Conservation (phyloP, 2,329 filamentous ascomycete genomes). For the Ramularia endophylla region DNA sequence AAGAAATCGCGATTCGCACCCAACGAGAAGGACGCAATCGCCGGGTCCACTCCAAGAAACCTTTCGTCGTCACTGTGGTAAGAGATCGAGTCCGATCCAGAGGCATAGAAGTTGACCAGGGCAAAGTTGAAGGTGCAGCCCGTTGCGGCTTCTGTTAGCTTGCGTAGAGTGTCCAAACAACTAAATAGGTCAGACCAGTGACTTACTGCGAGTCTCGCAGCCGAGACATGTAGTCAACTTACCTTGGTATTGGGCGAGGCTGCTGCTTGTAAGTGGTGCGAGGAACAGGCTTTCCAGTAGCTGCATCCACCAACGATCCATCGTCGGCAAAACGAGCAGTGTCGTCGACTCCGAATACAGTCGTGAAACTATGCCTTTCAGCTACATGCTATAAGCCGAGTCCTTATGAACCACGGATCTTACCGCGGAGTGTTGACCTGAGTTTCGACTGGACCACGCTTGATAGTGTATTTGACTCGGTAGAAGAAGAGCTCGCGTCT, state of each 20-base stretch:
- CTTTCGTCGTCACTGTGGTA: conserved; percentile 77
- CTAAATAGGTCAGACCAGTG: too few species aligned
- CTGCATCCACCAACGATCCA: conserved; percentile 37
- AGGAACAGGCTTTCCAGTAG: conserved; percentile 36
- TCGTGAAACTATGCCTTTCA: conserved; percentile 40
- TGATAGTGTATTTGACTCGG: conserved; percentile 49
- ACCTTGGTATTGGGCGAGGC: conserved; percentile 62
- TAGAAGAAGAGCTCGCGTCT: conserved; percentile 57
- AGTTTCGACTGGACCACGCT: conserved; percentile 57
- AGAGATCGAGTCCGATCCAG: conserved; percentile 67
- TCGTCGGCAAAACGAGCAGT: conserved; percentile 52
- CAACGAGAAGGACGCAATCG: conserved; percentile 69
- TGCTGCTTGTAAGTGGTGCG: conserved; percentile 45
- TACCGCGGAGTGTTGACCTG: conserved; percentile 55
- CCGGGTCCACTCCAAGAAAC: conserved; percentile 63
- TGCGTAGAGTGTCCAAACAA: conserved; percentile 60
- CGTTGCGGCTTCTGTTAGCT: conserved; percentile 59
- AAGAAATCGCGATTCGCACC: conserved; percentile 69
- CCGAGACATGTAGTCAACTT: too few species aligned
- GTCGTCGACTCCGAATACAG: conserved; percentile 57
- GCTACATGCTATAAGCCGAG: too few species aligned
- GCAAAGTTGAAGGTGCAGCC: conserved; percentile 70
- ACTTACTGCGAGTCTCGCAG: too few species aligned
- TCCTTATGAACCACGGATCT: too few species aligned
- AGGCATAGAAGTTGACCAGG: conserved; percentile 78